Evolutionary conservation across 192 early-diverging fungal species (phyloP).

Genomic region (Coemansia sp.): DNA sequence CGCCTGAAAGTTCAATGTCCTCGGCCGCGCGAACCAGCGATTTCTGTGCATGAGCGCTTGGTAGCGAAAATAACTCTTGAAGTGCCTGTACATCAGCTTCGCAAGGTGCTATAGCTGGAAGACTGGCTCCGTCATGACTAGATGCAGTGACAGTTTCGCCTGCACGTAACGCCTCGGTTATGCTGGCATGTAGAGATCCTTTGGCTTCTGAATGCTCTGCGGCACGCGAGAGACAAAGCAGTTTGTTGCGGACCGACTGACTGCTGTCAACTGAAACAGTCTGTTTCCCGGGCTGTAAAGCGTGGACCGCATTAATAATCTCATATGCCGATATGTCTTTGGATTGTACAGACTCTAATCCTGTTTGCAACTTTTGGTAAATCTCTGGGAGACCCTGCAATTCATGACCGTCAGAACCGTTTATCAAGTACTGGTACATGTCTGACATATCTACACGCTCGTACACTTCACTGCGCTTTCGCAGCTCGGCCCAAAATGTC

Average conservation of each 20-base stretch:
- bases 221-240: too few relatives aligned
- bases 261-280: too few relatives aligned
- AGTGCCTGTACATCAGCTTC: too few relatives aligned
- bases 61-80: too few relatives aligned
- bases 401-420: neutral
- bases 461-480: slow-evolving; percentile 22
- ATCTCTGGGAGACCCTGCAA: neutral
- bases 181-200: too few relatives aligned
- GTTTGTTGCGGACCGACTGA: too few relatives aligned
- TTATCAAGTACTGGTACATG: neutral
- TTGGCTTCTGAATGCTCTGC: too few relatives aligned
- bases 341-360: neutral
- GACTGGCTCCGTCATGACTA: too few relatives aligned
- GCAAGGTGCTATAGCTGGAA: too few relatives aligned
- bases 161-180: too few relatives aligned
- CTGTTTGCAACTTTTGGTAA: neutral
- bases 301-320: neutral
- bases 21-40: slow-evolving; percentile 15
- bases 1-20: slow-evolving; percentile 17
- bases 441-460: slow-evolving; percentile 30
- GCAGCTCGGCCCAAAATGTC: slow-evolving; percentile 23
- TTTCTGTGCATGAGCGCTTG: neutral
- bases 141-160: too few relatives aligned
- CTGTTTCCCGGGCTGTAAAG: neutral
- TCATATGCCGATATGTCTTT: slow-evolving; percentile 7